Evolutionary conservation across 805 yeast genomes (phyloP), one percentile per base, ranked within the genome.

Genomic region (Zygoascus biomembranicola): DNA sequence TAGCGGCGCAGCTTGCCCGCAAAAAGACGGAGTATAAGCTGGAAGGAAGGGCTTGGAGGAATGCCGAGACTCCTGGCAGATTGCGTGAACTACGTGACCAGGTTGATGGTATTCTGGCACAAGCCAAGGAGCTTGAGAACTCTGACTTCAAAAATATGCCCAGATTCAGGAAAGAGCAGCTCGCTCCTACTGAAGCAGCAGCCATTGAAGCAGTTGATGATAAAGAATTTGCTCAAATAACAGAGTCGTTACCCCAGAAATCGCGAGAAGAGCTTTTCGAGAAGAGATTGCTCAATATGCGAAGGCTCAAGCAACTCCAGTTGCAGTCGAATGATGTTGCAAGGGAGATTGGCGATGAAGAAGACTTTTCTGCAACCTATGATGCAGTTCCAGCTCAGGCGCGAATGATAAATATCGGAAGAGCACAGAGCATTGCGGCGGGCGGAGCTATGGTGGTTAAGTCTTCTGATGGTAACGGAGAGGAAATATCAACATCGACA

Each of bases 111-210:
- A 75, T 90, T 51, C 96, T 87, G 64, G 78, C 79, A 48, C 87
- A 87, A 72, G 97, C 97, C 0, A 73, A 95, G 56, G 87, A 85
- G 62, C 74, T 92, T 55, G 97, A 92, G 66, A 84, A 81, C 79
- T 85, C 87, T 19, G 94, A 89, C 59, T 90, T 88, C 62, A 84
- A 79, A 28, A 87, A 81, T 65, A 35, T 35, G 16, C 39, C 39
- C 16, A 35, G 16, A n/a, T 35, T n/a, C 16, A 35, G 8, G 39
- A 82, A 86, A 42, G 77, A 87, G 66, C 86, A 85, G 63, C 79
- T 75, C 59, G 66, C 65, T 51, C 68, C 73, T 52, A 68, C 73
- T 52, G 72, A 72, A 13, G 20, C 18, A 18, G 43, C 16, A 16
- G 26, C 13, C 26, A 9, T 31, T 2, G 70, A 78, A 53, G 16